Conservation (phyloP, 139 green algal genomes). For the Ulvella scutata region DNA sequence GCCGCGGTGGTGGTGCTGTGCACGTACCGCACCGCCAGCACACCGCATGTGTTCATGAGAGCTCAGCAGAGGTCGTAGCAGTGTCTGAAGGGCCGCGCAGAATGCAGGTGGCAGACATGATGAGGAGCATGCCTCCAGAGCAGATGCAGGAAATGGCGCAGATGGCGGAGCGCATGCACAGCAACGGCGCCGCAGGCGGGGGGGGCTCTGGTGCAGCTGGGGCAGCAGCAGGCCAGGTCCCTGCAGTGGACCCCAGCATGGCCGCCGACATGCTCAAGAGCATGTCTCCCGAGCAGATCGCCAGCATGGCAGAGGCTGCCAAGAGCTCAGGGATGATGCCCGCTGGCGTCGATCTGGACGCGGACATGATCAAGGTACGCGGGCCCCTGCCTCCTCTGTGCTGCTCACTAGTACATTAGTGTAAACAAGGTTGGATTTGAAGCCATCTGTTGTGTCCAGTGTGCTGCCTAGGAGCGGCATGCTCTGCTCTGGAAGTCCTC, state of each 20-base stretch:
- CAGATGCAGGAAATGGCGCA: neutral
- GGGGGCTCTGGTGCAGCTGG: neutral
- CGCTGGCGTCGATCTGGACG: neutral
- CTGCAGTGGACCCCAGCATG: neutral
- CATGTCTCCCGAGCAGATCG: neutral
- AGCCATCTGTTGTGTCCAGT: too few relatives aligned
- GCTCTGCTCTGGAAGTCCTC: too few relatives aligned
- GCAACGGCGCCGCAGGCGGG: neutral
- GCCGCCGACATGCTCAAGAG: neutral
- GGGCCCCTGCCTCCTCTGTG: too few relatives aligned
- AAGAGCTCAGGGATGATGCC: neutral
- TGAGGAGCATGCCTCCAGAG: neutral
- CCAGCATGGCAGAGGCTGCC: neutral
- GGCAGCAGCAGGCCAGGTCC: too few relatives aligned
- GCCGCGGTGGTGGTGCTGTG: too few relatives aligned
- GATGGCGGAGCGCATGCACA: neutral
- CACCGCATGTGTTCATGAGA: too few relatives aligned
- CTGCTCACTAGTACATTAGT: too few relatives aligned
- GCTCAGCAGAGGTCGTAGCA: too few relatives aligned
- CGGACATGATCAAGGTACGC: neutral
- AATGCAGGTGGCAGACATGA: neutral
- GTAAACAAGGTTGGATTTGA: too few relatives aligned
- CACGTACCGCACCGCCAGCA: too few relatives aligned
- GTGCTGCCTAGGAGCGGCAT: too few relatives aligned
- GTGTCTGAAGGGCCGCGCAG: too few relatives aligned